phyloP scores from a whole-genome alignment of 1,139 yeast genomes.

The Suhomyces taliae region DNA sequence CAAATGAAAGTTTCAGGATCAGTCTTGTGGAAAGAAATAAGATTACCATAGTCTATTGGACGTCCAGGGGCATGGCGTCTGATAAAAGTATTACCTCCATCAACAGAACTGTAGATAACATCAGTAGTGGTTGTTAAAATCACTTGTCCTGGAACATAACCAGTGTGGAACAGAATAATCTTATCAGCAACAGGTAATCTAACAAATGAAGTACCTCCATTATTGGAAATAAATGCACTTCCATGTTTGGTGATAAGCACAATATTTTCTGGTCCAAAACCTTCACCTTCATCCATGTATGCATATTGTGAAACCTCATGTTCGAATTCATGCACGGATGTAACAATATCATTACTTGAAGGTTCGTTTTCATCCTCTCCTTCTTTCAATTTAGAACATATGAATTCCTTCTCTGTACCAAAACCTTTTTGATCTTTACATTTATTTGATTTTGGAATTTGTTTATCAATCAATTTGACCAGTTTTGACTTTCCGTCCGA shows the following conservation, averaged over 20 bases:
- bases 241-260: slow-evolving; percentile 56
- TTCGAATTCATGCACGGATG: slow-evolving; percentile 29
- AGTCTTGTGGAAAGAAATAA: slow-evolving; percentile 58
- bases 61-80: slow-evolving; percentile 51
- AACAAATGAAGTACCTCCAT: slow-evolving; percentile 70
- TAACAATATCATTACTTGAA: slow-evolving; percentile 20
- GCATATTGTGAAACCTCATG: slow-evolving; percentile 54
- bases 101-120: slow-evolving; percentile 55
- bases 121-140: slow-evolving; percentile 56
- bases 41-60: slow-evolving; percentile 26
- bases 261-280: slow-evolving; percentile 66
- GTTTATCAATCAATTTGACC: slow-evolving; percentile 34
- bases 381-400: slow-evolving; percentile 30
- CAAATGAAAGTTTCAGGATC: slow-evolving; percentile 63
- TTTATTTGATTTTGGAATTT: slow-evolving; percentile 48
- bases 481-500: slow-evolving; percentile 18
- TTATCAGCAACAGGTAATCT: slow-evolving; percentile 48
- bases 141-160: slow-evolving; percentile 64
- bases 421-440: slow-evolving; percentile 42
- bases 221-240: slow-evolving; percentile 63
- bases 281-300: slow-evolving; percentile 49
- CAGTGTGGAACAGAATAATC: slow-evolving; percentile 56
- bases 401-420: slow-evolving; percentile 22
- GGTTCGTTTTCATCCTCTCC: slow-evolving; percentile 30
- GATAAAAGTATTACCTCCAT: slow-evolving; percentile 65